phyloP scores from a whole-genome alignment of 2,329 filamentous ascomycete genomes.

The Paraphaeosphaeria sporulosa region DNA sequence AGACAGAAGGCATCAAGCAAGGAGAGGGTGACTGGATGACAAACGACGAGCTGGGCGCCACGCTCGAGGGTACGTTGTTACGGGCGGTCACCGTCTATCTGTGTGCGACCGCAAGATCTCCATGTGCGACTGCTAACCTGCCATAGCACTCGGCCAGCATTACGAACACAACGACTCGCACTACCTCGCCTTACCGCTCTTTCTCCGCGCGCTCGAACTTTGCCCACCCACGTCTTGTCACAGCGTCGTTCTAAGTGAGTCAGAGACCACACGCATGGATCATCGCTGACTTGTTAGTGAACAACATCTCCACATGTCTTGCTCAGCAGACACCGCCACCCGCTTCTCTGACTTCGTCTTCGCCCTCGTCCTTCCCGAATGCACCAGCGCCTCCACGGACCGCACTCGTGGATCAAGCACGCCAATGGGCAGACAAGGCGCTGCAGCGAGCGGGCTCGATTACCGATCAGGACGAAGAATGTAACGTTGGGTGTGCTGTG shows the following conservation, averaged over 20 bases:
- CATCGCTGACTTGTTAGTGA: slow-evolving; percentile 62
- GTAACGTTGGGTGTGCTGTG: slow-evolving; percentile 82
- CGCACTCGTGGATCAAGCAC: slow-evolving; percentile 72
- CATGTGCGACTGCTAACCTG: slow-evolving; percentile 36
- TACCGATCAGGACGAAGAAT: slow-evolving; percentile 75
- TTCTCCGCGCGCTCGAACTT: slow-evolving; percentile 81
- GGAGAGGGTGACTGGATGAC: slow-evolving; percentile 76
- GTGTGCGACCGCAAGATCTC: slow-evolving; percentile 13
- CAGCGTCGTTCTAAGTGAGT: slow-evolving; percentile 77
- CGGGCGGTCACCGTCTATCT: slow-evolving; percentile 13
- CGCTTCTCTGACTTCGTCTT: slow-evolving; percentile 39
- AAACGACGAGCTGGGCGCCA: slow-evolving; percentile 74
- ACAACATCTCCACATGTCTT: slow-evolving; percentile 78
- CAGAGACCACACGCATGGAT: neutral
- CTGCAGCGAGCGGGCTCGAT: slow-evolving; percentile 72
- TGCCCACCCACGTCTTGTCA: slow-evolving; percentile 74
- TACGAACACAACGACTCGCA: slow-evolving; percentile 79
- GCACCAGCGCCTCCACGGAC: slow-evolving; percentile 61
- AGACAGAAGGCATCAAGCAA: slow-evolving; percentile 71
- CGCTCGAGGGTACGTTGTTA: slow-evolving; percentile 68
- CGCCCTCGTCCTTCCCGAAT: slow-evolving; percentile 45
- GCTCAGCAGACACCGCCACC: slow-evolving; percentile 66
- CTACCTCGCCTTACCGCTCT: slow-evolving; percentile 84
- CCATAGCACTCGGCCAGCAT: slow-evolving; percentile 72
- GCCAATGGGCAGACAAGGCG: slow-evolving; percentile 81